Conservation (phyloP, 176 grass and related monocot genomes). For the Oryza meridionalis region DNA sequence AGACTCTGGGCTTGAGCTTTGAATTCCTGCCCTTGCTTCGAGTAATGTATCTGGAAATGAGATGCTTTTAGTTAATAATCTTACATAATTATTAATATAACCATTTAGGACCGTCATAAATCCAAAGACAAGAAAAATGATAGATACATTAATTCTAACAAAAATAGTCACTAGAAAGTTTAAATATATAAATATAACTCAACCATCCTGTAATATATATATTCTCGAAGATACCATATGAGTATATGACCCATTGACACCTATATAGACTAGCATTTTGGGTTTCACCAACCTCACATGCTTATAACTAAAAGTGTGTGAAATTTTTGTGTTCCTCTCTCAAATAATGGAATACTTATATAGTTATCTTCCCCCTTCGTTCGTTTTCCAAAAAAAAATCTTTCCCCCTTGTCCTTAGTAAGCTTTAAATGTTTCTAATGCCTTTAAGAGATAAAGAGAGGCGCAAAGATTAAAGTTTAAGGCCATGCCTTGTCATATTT, state of each 20-base stretch:
- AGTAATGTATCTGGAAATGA: conserved; percentile 78
- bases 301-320: not conserved
- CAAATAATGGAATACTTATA: not conserved
- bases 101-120: not conserved
- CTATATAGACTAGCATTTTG: not conserved
- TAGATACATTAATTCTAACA: not conserved
- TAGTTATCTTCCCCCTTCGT: not conserved
- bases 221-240: too few relatives aligned
- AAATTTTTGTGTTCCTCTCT: not conserved
- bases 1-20: conserved; percentile 80
- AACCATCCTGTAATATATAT: not conserved
- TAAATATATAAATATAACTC: not conserved
- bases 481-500: conserved; percentile 82
- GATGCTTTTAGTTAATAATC: not conserved
- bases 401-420: not conserved
- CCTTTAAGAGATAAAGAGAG: not conserved
- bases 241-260: not conserved
- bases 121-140: not conserved
- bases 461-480: not conserved
- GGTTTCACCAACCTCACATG: not conserved
- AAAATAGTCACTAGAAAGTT: not conserved
- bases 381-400: too few relatives aligned
- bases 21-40: conserved; percentile 90
- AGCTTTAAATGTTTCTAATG: not conserved
- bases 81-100: not conserved